Percentiles rank a stretch among this genome's conserved stretches.
Conservation (phyloP, 1,139 yeast species). For the Pichia kudriavzevii region DNA sequence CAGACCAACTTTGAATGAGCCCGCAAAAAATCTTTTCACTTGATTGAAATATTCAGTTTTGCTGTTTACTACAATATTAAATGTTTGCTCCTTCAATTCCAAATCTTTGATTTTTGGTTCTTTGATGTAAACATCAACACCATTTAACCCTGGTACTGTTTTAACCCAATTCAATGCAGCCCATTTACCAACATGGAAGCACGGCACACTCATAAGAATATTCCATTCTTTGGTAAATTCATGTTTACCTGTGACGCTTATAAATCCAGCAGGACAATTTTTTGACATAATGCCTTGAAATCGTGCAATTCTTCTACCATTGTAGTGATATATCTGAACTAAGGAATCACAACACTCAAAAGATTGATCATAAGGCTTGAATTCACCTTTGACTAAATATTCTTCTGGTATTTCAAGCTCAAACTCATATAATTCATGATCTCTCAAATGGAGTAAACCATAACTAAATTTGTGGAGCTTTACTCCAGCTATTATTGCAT, state of each 20-base stretch:
- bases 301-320: conserved; percentile 58
- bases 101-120: conserved; percentile 76
- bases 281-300: conserved; percentile 78
- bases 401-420: conserved; percentile 65
- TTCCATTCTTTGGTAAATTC: conserved; percentile 59
- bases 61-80: conserved; percentile 8
- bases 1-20: conserved; percentile 22
- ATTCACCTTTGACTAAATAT: conserved; percentile 52
- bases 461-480: conserved; percentile 64
- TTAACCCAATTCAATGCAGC: conserved; percentile 55
- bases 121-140: conserved; percentile 61
- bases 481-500: conserved; percentile 55
- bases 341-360: conserved; percentile 41
- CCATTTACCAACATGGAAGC: conserved; percentile 63
- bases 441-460: conserved; percentile 64
- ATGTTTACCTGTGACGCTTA: conserved; percentile 65
- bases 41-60: conserved; percentile 5
- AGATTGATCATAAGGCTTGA: conserved; percentile 41
- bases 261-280: conserved; percentile 56
- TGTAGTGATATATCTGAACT: conserved; percentile 70
- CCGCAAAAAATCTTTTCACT: conserved; percentile 32
- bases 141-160: conserved; percentile 52
- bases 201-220: conserved; percentile 67
- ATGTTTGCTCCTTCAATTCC: conserved; percentile 23
- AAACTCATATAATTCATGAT: conserved; percentile 72